Evolutionary conservation across 1,284 basidiomycete species (phyloP), one percentile per base, ranked within the genome.

Genomic region (Trichosporon coremiiforme): DNA sequence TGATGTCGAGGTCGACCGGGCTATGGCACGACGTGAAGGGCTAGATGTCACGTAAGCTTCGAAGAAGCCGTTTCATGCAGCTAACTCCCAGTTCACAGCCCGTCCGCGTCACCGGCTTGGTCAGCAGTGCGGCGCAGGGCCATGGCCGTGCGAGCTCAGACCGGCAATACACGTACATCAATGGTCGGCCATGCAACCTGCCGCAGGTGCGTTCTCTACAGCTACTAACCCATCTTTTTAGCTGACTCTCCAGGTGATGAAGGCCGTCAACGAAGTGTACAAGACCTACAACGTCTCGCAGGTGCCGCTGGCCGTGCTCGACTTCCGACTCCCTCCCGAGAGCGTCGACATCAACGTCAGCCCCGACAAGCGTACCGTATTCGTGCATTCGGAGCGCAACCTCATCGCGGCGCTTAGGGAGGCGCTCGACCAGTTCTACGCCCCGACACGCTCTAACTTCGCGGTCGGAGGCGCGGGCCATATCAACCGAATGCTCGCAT

Each of bases 281-380:
- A 90, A 90, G 68, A 87, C 89, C 0, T 95, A 94, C 85, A 95
- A 93, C 75, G 86, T 88, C 12, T 89, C 88, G 65, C 93, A 95
- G 75, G 85, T 88, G 0, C 95, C 96, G 0, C 89, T 96, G 72
- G 85, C 96, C 47, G 83, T 98, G 7, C 92, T 92, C 0, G 90
- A 98, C 81, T 90, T 98, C 74, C 84, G 89, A 25, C 81, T 98
- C 5, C 92, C 93, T 0, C 89, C 89, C 4, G 93, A 91, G 71
- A 87, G 89, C 0, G 94, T 92, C 77, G 97, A 99, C 79, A 90
- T 99, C 79, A 99, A 99, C 76, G 92, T 99, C 72, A 94, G 90
- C 75, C 96, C 97, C 0, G 97, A 99, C 84, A 99, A 99, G 80
- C 88, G 96, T 4, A 97, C 94, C 0, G 91, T 99, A 45, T 90